Evolutionary conservation across 495 filamentous ascomycete species (phyloP), one percentile per base, ranked within the genome.

Genomic region (Hamigera avellanea): DNA sequence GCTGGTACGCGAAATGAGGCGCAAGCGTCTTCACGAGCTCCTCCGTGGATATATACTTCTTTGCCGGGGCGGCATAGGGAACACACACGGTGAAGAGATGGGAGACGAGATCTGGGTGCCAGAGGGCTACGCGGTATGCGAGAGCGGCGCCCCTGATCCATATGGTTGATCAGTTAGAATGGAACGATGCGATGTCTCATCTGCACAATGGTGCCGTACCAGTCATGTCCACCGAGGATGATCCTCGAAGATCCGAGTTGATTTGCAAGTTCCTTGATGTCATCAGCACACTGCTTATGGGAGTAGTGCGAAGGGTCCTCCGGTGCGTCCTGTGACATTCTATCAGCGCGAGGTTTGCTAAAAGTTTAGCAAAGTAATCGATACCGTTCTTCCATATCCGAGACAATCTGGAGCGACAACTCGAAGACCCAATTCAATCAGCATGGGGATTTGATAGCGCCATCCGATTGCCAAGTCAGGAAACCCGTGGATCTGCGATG

Each of bases 221-320:
- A 94, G 56, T 94, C 86, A 53, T 94, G 86, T 6, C 85, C 86
- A 10, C 82, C 81, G 9, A 93, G 66, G 18, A 93, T 77, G 42
- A 85, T 76, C 7, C 55, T 62, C 8, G 59, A 52, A 26, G 68
- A 67, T 14, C 73, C 65, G 14, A 89, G 58, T 14, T 76, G 68
- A 3, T 53, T 47, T 3, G 78, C 72, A 6, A 86, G 64, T 39
- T 70, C 74, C 14, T 69, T 74, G 45, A 93, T 73, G 49, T 88
- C 83, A 28, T 77, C 70, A 14, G 81, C 71, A 39, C 75, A 71
- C 29, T 67, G 71, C 52, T 86, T 89, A 53, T 72, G 66, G 8
- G 71, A 73, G 59, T 88, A 93, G 23, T 70, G 59, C 8, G 61
- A 53, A 8, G 67, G 62, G 30, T 66, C 60, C 28, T 62, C 53